Evolutionary conservation across 2,329 filamentous ascomycete species (phyloP).

Genomic region (Aspergillus glaucus): DNA sequence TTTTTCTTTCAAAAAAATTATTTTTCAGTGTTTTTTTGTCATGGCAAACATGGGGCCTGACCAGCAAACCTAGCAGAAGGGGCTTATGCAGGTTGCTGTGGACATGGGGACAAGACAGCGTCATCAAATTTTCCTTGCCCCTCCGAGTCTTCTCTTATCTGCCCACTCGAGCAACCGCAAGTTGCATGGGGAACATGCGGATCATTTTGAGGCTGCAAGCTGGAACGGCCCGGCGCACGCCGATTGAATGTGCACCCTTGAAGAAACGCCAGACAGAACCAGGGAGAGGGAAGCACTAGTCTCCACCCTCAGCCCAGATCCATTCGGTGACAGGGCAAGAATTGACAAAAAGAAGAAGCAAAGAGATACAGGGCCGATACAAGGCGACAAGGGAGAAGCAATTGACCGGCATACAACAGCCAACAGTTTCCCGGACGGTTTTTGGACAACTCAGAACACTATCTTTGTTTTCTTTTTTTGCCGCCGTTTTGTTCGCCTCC

Average conservation of each 20-base stretch:
- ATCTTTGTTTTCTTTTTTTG: constrained; percentile 1
- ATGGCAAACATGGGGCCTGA: constrained; percentile 32
- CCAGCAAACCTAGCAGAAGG: constrained; percentile 29
- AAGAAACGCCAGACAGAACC: constrained; percentile 29
- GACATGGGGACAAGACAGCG: constrained; percentile 21
- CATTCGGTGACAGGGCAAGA: constrained; percentile 15
- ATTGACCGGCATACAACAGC: constrained; percentile 14
- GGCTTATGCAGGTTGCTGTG: constrained; percentile 34
- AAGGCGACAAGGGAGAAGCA: constrained; percentile 7
- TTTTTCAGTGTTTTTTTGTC: constrained; percentile 9
- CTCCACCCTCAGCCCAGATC: constrained; percentile 15
- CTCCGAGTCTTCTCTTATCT: constrained; percentile 23
- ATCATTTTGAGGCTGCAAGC: constrained; percentile 41
- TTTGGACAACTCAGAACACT: constrained; percentile 24
- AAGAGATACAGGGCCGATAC: neutral
- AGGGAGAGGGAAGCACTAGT: constrained; percentile 16
- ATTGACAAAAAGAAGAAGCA: constrained; percentile 7
- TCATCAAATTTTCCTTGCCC: constrained; percentile 26
- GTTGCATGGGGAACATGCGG: constrained; percentile 32
- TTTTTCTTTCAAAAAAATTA: constrained; percentile 4
- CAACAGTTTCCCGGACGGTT: constrained; percentile 6
- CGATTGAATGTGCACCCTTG: constrained; percentile 33
- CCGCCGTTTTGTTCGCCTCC: neutral
- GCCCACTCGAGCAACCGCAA: constrained; percentile 25
- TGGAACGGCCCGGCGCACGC: constrained; percentile 43